Evolutionary conservation across 2,329 filamentous ascomycete genomes (phyloP).

Genomic region (Graphiopsis chlorocephala): DNA sequence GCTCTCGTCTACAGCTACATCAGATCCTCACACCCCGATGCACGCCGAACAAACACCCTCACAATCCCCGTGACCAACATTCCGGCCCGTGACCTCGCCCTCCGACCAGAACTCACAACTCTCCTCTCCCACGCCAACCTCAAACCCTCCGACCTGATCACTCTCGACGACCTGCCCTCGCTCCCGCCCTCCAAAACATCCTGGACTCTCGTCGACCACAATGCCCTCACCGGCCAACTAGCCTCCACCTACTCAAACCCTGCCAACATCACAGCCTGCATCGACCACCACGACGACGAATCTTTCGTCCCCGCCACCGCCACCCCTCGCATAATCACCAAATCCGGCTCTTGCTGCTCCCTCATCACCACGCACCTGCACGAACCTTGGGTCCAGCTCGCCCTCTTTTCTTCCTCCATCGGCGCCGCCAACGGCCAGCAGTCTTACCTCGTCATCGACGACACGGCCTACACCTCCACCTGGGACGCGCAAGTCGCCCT

Average conservation of each 20-base stretch:
- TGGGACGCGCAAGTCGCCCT: conserved; percentile 62
- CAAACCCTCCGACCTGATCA: conserved; percentile 61
- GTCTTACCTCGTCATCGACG: conserved; percentile 36
- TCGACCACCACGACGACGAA: conserved; percentile 81
- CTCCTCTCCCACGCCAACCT: conserved; percentile 63
- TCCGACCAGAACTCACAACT: conserved; percentile 71
- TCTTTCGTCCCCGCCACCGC: conserved; percentile 48
- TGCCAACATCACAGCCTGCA: conserved; percentile 53
- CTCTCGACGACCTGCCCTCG: conserved; percentile 54
- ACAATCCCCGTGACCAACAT: conserved; percentile 75
- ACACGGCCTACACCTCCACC: conserved; percentile 36
- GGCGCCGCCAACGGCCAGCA: conserved; percentile 41
- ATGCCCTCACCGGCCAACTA: conserved; percentile 64
- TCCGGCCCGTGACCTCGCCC: conserved; percentile 61
- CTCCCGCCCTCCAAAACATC: conserved; percentile 52
- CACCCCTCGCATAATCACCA: conserved; percentile 61
- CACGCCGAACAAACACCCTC: conserved; percentile 46
- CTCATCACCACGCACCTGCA: conserved; percentile 62
- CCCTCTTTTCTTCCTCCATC: conserved; percentile 42
- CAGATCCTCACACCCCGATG: conserved; percentile 56
- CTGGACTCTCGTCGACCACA: conserved; percentile 80
- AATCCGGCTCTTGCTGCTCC: conserved; percentile 70
- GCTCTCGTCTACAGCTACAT: conserved; percentile 73
- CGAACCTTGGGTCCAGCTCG: conserved; percentile 55
- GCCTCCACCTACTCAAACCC: conserved; percentile 30